These are phyloP conservation scores for Claviceps sp. DNA, from an alignment of 2,329 filamentous ascomycete genomes.

Conservation along the genomic window DNA sequence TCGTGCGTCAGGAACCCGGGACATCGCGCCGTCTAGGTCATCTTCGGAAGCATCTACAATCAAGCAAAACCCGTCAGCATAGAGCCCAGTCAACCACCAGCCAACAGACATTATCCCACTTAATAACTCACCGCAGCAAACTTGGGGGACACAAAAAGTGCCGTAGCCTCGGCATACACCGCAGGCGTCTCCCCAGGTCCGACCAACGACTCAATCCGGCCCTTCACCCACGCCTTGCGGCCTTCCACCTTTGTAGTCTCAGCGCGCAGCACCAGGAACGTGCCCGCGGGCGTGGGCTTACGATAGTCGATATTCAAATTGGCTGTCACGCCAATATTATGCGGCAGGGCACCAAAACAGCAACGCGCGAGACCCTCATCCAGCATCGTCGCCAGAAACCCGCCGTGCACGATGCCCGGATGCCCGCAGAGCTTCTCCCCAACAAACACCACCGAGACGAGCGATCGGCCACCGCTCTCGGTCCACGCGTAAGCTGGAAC, in stretches of 20 bases:
- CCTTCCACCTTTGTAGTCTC: constrained; percentile 78
- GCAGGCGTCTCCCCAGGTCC: constrained; percentile 44
- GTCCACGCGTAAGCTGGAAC: constrained; percentile 72
- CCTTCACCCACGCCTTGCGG: constrained; percentile 88
- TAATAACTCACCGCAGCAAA: constrained; percentile 53
- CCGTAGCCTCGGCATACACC: constrained; percentile 69
- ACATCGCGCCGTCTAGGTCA: neutral
- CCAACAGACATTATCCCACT: too few relatives aligned
- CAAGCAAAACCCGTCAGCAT: neutral
- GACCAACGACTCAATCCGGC: constrained; percentile 67
- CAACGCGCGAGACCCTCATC: constrained; percentile 83
- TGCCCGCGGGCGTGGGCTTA: constrained; percentile 60
- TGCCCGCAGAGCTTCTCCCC: constrained; percentile 77
- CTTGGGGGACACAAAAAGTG: constrained; percentile 79
- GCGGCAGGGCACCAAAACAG: constrained; percentile 77
- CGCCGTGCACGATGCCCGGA: constrained; percentile 81
- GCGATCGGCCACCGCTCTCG: constrained; percentile 53
- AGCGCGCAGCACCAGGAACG: constrained; percentile 65
- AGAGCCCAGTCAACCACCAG: neutral
- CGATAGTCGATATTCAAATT: constrained; percentile 75
- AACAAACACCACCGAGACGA: constrained; percentile 63
- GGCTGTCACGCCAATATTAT: constrained; percentile 76
- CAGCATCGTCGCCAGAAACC: constrained; percentile 78
- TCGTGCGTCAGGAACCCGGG: too few relatives aligned
- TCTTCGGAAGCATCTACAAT: neutral